phyloP scores from a whole-genome alignment of 1,139 yeast species.

The Suhomyces kunorum region DNA sequence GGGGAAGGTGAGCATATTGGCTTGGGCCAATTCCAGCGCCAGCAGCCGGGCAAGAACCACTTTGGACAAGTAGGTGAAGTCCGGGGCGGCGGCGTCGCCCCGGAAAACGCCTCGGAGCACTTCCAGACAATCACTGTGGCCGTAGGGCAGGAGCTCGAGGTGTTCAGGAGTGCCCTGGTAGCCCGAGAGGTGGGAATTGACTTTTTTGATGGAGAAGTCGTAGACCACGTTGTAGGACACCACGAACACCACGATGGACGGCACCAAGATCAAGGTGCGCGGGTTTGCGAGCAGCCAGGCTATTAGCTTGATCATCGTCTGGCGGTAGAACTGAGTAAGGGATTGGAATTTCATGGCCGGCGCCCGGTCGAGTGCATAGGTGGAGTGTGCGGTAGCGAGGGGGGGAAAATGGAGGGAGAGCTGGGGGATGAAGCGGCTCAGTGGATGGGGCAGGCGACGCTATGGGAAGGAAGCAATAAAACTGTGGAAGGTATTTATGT shows the following conservation, averaged over 20 bases:
- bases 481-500: conserved; percentile 2
- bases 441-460: background rate
- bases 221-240: conserved; percentile 27
- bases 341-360: conserved; percentile 7
- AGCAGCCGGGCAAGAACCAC: conserved; percentile 9
- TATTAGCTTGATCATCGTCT: conserved; percentile 17
- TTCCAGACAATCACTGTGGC: too few relatives aligned
- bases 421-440: too few relatives aligned
- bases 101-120: too few relatives aligned
- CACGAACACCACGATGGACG: conserved; percentile 24
- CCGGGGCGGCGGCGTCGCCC: background rate
- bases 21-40: conserved; percentile 2
- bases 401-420: too few relatives aligned
- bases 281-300: conserved; percentile 21
- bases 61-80: conserved; percentile 6
- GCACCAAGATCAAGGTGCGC: conserved; percentile 22
- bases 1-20: conserved; percentile 21
- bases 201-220: conserved; percentile 23
- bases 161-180: conserved; percentile 3
- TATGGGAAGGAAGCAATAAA: background rate
- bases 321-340: conserved; percentile 9
- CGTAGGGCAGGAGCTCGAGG: background rate
- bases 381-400: too few relatives aligned
- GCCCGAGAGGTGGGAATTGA: conserved; percentile 18
- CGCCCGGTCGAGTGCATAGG: background rate